Base-by-base conservation (phyloP, 768 basidiomycete genomes). In the Candolleomyces eurysporus region DNA sequence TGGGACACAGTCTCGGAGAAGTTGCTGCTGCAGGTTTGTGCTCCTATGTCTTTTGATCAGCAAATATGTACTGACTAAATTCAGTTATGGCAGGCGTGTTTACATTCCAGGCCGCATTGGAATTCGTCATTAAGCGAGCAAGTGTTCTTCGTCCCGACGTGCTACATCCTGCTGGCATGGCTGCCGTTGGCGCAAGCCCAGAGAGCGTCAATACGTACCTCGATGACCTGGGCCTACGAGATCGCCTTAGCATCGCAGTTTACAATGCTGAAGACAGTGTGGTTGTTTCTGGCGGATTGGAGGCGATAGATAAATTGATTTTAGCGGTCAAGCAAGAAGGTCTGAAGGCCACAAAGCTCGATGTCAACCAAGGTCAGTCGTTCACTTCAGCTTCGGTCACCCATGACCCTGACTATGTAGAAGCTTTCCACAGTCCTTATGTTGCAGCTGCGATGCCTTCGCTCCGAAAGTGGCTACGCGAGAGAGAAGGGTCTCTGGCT, bases 1-100 rank as follows among this genome's bases (percentile, higher is more conserved):
- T 77, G 61, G 75, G 75, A 0, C 73, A 77, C 59, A 75, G 74
- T 59, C 66, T 77, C 5, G 76, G 76, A 31, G 76, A 77, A 61
- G 72, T 77, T 60, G 71, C 74, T 11, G 75, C 73, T 13, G 70
- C 73, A 50, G 76, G 76, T 75, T 45, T n/a, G 72, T 63, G 26
- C 26, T 43, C 21, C 26, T 11, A 9, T 14, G 9, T 26, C 5
- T 11, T 56, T 30, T 36, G n/a, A 19, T 50, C 30, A 22, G 32
- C 22, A 26, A 36, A 48, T 52, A 7, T 5, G 46, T 57, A 16
- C 54, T 61, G 42, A 43, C 13, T 42, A 58, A 31, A 17, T 39
- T 13, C 45, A 76, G 75, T 75, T 8, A 58, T 68, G 54, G 72
- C 72, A 36, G 68, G 68, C 1, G 71, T 68, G 9, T 64, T 75